A percentile compares a stretch with the other conserved stretches of the same genome.
Evolutionary conservation across 352 stramenopile genomes (phyloP).

Genomic region (Phytophthora boehmeriae): DNA sequence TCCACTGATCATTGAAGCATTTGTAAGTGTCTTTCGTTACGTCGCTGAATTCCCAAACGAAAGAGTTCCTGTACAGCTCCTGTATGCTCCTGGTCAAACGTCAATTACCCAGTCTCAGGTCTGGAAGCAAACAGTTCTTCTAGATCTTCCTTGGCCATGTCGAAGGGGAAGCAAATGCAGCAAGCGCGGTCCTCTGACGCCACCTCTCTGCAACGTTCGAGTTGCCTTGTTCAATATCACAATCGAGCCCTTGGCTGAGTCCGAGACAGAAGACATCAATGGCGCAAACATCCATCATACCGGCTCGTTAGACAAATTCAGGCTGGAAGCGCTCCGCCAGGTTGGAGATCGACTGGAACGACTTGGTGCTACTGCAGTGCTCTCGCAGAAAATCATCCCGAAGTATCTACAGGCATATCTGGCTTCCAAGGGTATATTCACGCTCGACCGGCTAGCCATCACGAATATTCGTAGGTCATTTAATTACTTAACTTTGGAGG

Average conservation of each 20-base stretch:
- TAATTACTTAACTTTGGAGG: not conserved
- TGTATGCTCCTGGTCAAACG: conserved; percentile 32
- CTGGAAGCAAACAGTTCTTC: conserved; percentile 49
- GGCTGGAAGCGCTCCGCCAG: conserved; percentile 34
- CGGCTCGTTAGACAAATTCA: conserved; percentile 22
- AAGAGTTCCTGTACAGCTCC: conserved; percentile 51
- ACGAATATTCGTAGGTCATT: conserved; percentile 55
- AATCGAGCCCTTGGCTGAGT: conserved; percentile 40
- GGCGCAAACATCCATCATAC: conserved; percentile 18
- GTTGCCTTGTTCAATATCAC: conserved; percentile 69
- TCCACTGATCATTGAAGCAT: conserved; percentile 48
- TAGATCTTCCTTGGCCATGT: conserved; percentile 45
- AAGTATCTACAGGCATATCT: conserved; percentile 51
- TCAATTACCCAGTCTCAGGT: conserved; percentile 37
- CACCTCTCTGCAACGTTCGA: conserved; percentile 25
- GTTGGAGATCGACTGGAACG: conserved; percentile 41
- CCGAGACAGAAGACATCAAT: conserved; percentile 13
- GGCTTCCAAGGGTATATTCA: conserved; percentile 41
- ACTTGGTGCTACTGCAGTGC: conserved; percentile 42
- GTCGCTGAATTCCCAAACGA: conserved; percentile 43
- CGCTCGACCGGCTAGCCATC: conserved; percentile 53
- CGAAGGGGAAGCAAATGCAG: conserved; percentile 3
- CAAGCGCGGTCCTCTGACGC: conserved; percentile 13
- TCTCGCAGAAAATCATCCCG: conserved; percentile 66
- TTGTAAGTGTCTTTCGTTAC: conserved; percentile 49